phyloP scores from a whole-genome alignment of 176 grass and related monocot genomes.

The Neostapfia colusana region DNA sequence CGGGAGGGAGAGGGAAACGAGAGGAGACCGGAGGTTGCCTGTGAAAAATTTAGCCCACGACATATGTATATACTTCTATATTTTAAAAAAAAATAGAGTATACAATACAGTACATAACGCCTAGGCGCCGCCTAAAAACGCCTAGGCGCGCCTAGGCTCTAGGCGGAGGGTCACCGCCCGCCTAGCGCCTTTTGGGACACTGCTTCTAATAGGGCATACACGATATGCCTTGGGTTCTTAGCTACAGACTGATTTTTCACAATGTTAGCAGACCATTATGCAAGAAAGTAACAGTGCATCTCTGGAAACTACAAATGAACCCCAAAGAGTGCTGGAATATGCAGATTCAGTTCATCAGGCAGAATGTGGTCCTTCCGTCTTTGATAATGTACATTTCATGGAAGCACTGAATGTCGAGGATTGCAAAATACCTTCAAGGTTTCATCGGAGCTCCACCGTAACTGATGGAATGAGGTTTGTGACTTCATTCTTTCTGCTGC shows the following conservation, averaged over 20 bases:
- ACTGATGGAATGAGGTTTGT: constrained; percentile 48
- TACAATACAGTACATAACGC: no score
- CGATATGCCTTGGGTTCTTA: not conserved
- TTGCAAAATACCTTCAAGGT: constrained; percentile 33
- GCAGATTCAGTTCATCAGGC: not conserved
- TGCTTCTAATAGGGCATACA: not conserved
- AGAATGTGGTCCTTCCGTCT: not conserved
- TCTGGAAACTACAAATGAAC: constrained; percentile 45
- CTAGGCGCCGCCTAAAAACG: no score
- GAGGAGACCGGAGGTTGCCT: no score
- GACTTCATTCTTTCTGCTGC: not conserved
- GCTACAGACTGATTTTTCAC: constrained; percentile 17
- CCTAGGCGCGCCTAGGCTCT: no score
- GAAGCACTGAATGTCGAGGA: constrained; percentile 26
- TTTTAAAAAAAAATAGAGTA: no score
- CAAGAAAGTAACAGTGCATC: constrained; percentile 14
- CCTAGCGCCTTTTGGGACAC: no score
- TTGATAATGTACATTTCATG: constrained; percentile 26
- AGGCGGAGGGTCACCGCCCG: no score
- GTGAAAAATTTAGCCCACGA: no score
- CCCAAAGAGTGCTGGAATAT: constrained; percentile 20
- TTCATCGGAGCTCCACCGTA: constrained; percentile 33
- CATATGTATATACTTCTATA: no score
- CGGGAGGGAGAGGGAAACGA: no score
- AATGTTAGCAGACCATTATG: constrained; percentile 38